A percentile compares a stretch with the other conserved stretches of the same genome.
Conservation (phyloP, 441 rosid species). For the Bocquillonia castaneifolia region DNA sequence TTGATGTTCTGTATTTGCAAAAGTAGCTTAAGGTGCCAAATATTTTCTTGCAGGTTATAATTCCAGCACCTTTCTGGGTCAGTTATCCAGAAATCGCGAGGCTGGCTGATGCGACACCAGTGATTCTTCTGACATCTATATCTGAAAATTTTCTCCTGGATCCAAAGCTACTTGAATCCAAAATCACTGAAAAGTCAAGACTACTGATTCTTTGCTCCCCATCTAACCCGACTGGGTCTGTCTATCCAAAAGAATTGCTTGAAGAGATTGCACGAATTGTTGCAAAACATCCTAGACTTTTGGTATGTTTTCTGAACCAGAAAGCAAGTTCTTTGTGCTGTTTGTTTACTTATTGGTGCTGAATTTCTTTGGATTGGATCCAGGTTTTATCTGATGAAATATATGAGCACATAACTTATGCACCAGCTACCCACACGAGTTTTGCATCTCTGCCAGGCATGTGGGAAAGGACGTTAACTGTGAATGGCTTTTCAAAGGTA, state of each 20-base stretch:
- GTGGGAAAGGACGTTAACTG: constrained; percentile 91
- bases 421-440: constrained; percentile 87
- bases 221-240: constrained; percentile 96
- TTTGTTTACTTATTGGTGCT: constrained; percentile 11
- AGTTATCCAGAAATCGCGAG: constrained; percentile 98
- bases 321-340: constrained; percentile 2
- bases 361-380: constrained; percentile 19
- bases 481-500: constrained; percentile 98
- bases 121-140: constrained; percentile 71
- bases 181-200: constrained; percentile 75
- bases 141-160: constrained; percentile 75
- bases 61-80: constrained; percentile 94
- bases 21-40: background rate
- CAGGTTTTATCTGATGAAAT: constrained; percentile 96
- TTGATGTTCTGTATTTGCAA: constrained; percentile 8
- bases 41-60: constrained; percentile 51
- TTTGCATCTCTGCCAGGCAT: constrained; percentile 93
- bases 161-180: constrained; percentile 70
- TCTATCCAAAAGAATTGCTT: constrained; percentile 80
- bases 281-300: constrained; percentile 89
- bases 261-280: constrained; percentile 80
- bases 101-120: constrained; percentile 94
- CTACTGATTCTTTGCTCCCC: constrained; percentile 87
- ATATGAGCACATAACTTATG: constrained; percentile 88
- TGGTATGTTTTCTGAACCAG: constrained; percentile 41